Base-by-base conservation (phyloP, 306 rosid genomes). In the Acmispon strigosus region DNA sequence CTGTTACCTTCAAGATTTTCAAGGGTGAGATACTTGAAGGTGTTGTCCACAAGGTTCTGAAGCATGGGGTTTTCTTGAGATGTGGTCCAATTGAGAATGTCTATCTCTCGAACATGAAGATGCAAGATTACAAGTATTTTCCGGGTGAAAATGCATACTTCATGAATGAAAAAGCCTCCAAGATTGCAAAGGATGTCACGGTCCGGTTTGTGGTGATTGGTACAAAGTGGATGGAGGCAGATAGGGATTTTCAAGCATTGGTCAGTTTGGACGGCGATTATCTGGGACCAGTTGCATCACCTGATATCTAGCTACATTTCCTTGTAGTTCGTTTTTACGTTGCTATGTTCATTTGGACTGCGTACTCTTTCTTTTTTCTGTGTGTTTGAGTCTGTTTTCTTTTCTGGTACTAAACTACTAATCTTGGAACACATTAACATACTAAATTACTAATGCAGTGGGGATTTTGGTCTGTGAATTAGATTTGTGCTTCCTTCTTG, bases 191-290 rank as follows among this genome's bases (percentile, higher is more conserved):
- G 56, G 95, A 83, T 16, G 87, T 66, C 3, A 29, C 29, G 0
- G 82, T 94, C 16, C 92, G 97, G 61, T 79, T 80, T 75, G 80
- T 88, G 3, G 99, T 91, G 72, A 82, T 91, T 0, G 99, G 97
- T 4, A 89, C 96, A 0, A 94, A 85, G 88, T 91, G 95, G 99
- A 80, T 91, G 15, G 96, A 94, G 54, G 97, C 95, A 3, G 89
- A 91, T 15, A 82, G 97, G 84, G 92, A 94, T 18, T 90, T 87
- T 52, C 99, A 89, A 76, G 98, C 97, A 1, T 59, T 94, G 89
- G 99, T 91, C 12, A 82, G 95, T 77, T 34, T 94, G 83, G 90
- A 89, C 49, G 97, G 91, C 5, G 88, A 94, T 77, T 84, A 89
- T 82, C 84, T 94, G 1, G 98, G 98, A 41, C 90, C 96, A 1